Percentiles rank a stretch among this genome's conserved stretches.
These are phyloP conservation scores for Monosporascus sp. DNA, from an alignment of 2,329 filamentous ascomycete species.

Conservation along the genomic window DNA sequence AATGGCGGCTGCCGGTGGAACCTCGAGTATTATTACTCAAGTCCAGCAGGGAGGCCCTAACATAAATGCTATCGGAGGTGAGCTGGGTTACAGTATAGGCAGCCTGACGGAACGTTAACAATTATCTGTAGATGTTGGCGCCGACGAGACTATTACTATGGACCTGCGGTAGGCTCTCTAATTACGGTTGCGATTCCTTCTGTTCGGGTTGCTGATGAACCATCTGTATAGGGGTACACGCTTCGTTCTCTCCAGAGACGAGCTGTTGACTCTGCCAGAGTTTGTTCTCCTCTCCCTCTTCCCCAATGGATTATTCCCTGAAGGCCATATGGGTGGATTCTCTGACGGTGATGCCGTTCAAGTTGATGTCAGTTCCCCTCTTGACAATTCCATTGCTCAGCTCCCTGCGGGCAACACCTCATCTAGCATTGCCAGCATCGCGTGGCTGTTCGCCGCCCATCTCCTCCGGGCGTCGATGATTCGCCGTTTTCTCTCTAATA, in stretches of 20 bases:
- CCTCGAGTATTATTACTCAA: constrained; percentile 98
- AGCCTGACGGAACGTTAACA: constrained; percentile 3
- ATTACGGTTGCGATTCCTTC: not conserved
- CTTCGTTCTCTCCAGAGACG: constrained; percentile 91
- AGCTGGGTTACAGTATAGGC: constrained; percentile 16
- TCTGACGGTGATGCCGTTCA: constrained; percentile 91
- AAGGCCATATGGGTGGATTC: constrained; percentile 91
- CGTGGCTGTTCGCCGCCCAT: constrained; percentile 8
- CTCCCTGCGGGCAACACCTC: constrained; percentile 18
- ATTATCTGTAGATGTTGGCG: constrained; percentile 59
- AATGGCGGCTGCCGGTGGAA: constrained; percentile 96
- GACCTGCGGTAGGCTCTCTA: constrained; percentile 71
- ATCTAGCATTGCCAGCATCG: constrained; percentile 14
- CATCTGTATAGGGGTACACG: constrained; percentile 65
- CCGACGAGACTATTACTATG: constrained; percentile 91
- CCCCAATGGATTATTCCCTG: constrained; percentile 94
- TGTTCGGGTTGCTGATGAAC: constrained; percentile 11
- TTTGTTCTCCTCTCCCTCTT: constrained; percentile 97
- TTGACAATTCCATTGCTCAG: constrained; percentile 17
- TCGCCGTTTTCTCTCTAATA: constrained; percentile 31
- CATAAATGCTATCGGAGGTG: constrained; percentile 83
- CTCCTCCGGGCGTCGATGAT: constrained; percentile 19
- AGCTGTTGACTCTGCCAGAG: constrained; percentile 90
- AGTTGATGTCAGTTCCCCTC: constrained; percentile 74
- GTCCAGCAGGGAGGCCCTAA: constrained; percentile 90